Evolutionary conservation across 306 rosid genomes (phyloP).

Genomic region (Medicago truncatula): MtrunA17r5.0-ANR NC_053042.1:2586001-2586500

Average conservation of each 20-base stretch:
- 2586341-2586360: constrained; percentile 19
- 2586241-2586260: too few relatives aligned
- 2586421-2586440: neutral
- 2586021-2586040: neutral
- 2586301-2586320: neutral
- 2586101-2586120: too few relatives aligned
- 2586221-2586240: too few relatives aligned
- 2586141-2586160: too few relatives aligned
- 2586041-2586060: neutral
- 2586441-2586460: neutral
- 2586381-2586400: constrained; percentile 6
- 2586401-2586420: neutral
- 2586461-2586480: neutral
- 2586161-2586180: too few relatives aligned
- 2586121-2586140: too few relatives aligned
- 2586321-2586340: neutral
- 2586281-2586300: too few relatives aligned
- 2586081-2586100: neutral
- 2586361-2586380: neutral
- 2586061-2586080: too few relatives aligned
- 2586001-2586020: too few relatives aligned
- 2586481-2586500: neutral
- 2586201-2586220: too few relatives aligned
- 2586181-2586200: too few relatives aligned
- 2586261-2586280: too few relatives aligned